phyloP scores from a whole-genome alignment of 495 filamentous ascomycete species.

The Parachaetomium inaequale region DNA sequence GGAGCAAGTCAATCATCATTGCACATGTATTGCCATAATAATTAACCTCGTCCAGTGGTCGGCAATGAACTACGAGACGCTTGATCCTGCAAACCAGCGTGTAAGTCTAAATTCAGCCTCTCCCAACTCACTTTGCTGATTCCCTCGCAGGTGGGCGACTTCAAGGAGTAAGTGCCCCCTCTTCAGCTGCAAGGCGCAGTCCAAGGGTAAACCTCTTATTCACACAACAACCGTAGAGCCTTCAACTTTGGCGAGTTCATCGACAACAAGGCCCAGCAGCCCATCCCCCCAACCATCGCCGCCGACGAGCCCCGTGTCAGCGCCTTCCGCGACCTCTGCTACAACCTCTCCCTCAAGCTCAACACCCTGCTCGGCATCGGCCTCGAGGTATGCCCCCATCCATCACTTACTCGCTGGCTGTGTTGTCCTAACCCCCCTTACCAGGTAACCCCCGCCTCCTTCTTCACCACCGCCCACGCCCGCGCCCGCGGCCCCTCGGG shows the following conservation, averaged over 20 bases:
- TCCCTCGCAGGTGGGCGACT: constrained; percentile 67
- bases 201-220: background rate
- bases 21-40: background rate
- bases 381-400: too few relatives aligned
- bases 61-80: constrained; percentile 79
- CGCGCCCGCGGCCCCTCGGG: constrained; percentile 57
- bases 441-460: constrained; percentile 46
- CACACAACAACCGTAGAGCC: constrained; percentile 52
- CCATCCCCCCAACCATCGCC: constrained; percentile 62
- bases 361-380: constrained; percentile 73
- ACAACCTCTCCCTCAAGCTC: constrained; percentile 66
- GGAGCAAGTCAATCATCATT: constrained; percentile 43
- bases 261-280: constrained; percentile 71
- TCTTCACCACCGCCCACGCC: constrained; percentile 74
- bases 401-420: too few relatives aligned
- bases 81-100: constrained; percentile 80
- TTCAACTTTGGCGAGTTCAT: constrained; percentile 87
- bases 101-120: constrained; percentile 39
- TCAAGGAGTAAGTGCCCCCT: constrained; percentile 69
- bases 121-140: constrained; percentile 4
- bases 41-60: constrained; percentile 54
- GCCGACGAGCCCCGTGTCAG: constrained; percentile 57
- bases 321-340: constrained; percentile 65
- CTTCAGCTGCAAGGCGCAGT: background rate
- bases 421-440: too few relatives aligned